Conservation (phyloP, 305 asterid genomes). For the Caryopteris hybrid region DNA sequence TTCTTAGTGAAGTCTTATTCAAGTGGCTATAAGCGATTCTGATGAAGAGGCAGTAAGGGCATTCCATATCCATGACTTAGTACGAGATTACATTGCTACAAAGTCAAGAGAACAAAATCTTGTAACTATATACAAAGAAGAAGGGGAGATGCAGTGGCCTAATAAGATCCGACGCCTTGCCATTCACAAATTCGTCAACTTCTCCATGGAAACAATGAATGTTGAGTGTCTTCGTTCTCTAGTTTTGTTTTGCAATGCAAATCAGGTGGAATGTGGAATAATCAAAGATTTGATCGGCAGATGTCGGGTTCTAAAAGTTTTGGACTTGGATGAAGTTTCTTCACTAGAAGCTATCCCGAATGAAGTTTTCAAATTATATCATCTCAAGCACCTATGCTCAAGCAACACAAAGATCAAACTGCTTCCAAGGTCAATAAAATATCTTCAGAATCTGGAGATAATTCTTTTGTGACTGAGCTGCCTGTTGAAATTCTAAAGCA, state of each 20-base stretch:
- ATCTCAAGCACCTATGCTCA: conserved; percentile 7
- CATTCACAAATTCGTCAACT: not conserved
- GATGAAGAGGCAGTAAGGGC: conserved; percentile 9
- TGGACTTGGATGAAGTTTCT: conserved; percentile 2
- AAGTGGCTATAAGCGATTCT: not conserved
- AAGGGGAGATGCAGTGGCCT: not conserved
- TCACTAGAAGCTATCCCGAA: conserved; percentile 13
- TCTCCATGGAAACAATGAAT: not conserved
- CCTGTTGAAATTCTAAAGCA: conserved; percentile 20
- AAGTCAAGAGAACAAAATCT: no score
- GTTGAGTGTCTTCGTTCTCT: conserved; percentile 15
- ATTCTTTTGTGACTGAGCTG: conserved; percentile 9
- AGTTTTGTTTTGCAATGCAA: not conserved
- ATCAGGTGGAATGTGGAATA: not conserved
- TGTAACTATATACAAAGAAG: not conserved
- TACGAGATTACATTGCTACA: no score
- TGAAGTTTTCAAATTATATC: conserved; percentile 19
- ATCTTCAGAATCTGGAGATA: conserved; percentile 7
- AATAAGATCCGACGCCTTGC: conserved; percentile 21
- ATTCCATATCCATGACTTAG: not conserved
- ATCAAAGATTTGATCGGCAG: not conserved
- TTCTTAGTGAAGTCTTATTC: conserved; percentile 26
- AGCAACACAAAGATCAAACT: not conserved
- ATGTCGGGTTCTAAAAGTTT: not conserved
- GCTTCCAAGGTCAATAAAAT: conserved; percentile 19